Base-by-base conservation (phyloP, 1,139 yeast genomes). In the Nadsonia commutata region DNA sequence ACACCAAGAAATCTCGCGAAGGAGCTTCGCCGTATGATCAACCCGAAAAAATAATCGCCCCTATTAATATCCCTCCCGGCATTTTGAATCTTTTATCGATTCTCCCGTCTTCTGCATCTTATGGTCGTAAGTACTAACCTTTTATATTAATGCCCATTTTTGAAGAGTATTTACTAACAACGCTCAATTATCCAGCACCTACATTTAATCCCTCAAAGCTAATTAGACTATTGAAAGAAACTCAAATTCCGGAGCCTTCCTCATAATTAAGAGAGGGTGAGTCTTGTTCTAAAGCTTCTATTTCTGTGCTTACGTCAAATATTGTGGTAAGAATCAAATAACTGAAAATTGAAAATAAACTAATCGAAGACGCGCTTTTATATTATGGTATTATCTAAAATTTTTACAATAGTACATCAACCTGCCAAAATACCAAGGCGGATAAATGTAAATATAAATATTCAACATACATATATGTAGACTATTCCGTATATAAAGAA, bases 21-120 rank as follows among this genome's bases (percentile, higher is more conserved):
- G 49, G 46, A 3, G 51, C 46, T 8, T 40, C 38, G n/a, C 19
- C 17, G 7, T 23, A 38, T 5, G 44, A 42, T 20, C 36, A 31
- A 21, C 38, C 39, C 37, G 40, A 37, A 39, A 19, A 27, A 39
- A 18, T 38, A 41, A 38, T 22, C 41, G 45, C 31, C 44, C 43
- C 17, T 37, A 45, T 21, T 41, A 42, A 31, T 8, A 42, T 57
- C 18, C 59, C 60, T 2, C 42, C 49, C 3, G 52, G 52, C 7
- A 49, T 59, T 23, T 40, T 55, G 43, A 44, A 47, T 9, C 47
- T 62, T 20, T 41, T 62, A 43, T 46, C 52, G 11, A 47, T 48
- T 18, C 51, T 62, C 9, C 65, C 65, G n/a, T 57, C 60, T 2
- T 56, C 60, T 11, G 46, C 50, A 18, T 42, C 53, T 3, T 57